Conservation (phyloP, 2,329 filamentous ascomycete genomes). For the Davidsoniella neocaledoniae region DNA sequence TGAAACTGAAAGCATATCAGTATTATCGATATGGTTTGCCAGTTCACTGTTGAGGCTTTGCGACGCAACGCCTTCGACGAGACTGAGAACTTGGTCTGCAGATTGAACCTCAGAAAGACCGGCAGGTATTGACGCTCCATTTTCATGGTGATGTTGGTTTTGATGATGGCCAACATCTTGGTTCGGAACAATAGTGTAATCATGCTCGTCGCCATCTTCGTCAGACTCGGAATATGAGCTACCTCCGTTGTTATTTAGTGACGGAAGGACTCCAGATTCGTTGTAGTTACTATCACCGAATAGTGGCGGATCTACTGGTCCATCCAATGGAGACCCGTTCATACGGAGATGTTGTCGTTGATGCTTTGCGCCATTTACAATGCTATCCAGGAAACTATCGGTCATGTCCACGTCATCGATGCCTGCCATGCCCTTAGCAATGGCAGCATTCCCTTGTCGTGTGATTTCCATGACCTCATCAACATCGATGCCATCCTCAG, state of each 20-base stretch:
- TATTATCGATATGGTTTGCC: neutral
- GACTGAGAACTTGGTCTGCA: slow-evolving; percentile 32
- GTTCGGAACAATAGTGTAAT: slow-evolving; percentile 15
- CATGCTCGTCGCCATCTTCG: slow-evolving; percentile 16
- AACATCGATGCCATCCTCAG: slow-evolving; percentile 40
- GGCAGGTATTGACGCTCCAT: neutral
- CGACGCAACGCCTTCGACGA: slow-evolving; percentile 35
- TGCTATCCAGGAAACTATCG: slow-evolving; percentile 7
- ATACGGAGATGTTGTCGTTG: neutral
- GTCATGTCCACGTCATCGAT: slow-evolving; percentile 12
- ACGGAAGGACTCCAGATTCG: slow-evolving; percentile 9
- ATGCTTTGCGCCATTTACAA: neutral
- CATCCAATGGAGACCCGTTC: too few species aligned
- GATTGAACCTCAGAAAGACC: slow-evolving; percentile 20
- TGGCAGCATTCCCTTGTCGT: neutral
- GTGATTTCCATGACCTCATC: slow-evolving; percentile 10
- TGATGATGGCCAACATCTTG: slow-evolving; percentile 13
- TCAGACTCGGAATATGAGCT: slow-evolving; percentile 22
- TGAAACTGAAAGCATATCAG: neutral
- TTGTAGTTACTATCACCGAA: neutral
- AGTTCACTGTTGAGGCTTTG: slow-evolving; percentile 29
- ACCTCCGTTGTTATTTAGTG: slow-evolving; percentile 23
- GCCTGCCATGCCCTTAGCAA: too few species aligned
- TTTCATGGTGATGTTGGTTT: slow-evolving; percentile 3
- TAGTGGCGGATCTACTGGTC: neutral